These are phyloP conservation scores for Alternaria dauci DNA, from an alignment of 2,329 filamentous ascomycete species.

Conservation along the genomic window DNA sequence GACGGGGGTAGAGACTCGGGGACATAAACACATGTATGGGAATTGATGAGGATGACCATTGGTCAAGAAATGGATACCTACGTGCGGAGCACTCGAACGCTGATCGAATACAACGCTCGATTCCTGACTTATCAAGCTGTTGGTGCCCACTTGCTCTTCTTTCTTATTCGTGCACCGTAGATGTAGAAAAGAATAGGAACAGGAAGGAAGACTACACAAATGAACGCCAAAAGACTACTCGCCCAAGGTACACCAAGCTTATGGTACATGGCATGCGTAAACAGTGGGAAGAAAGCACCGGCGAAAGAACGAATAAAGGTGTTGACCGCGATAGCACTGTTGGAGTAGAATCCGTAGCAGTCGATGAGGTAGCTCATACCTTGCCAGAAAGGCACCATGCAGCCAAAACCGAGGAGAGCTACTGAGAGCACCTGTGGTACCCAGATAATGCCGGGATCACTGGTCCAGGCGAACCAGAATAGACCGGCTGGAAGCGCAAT, in stretches of 20 bases:
- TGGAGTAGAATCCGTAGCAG: conserved; percentile 58
- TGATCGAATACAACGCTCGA: neutral
- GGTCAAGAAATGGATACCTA: neutral
- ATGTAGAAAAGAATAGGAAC: conserved; percentile 49
- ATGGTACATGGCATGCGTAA: conserved; percentile 58
- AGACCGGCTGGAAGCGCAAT: conserved; percentile 66
- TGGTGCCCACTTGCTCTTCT: conserved; percentile 45
- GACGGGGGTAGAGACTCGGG: neutral
- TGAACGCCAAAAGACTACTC: conserved; percentile 43
- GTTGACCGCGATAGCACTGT: conserved; percentile 59
- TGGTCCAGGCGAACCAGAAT: conserved; percentile 70
- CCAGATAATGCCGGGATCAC: conserved; percentile 60
- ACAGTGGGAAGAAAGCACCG: conserved; percentile 61
- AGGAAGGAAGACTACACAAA: conserved; percentile 44
- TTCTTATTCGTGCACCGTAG: conserved; percentile 45
- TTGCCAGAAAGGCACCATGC: conserved; percentile 82
- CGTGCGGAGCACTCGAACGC: neutral
- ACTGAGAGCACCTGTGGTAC: conserved; percentile 65
- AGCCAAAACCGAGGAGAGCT: conserved; percentile 73
- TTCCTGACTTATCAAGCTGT: conserved; percentile 2
- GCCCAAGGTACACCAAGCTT: conserved; percentile 49
- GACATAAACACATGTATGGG: neutral
- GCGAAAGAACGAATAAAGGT: conserved; percentile 60
- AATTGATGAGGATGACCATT: neutral
- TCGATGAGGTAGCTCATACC: conserved; percentile 85